phyloP scores from a whole-genome alignment of 805 yeast species.

The Ogataea allantospora region DNA sequence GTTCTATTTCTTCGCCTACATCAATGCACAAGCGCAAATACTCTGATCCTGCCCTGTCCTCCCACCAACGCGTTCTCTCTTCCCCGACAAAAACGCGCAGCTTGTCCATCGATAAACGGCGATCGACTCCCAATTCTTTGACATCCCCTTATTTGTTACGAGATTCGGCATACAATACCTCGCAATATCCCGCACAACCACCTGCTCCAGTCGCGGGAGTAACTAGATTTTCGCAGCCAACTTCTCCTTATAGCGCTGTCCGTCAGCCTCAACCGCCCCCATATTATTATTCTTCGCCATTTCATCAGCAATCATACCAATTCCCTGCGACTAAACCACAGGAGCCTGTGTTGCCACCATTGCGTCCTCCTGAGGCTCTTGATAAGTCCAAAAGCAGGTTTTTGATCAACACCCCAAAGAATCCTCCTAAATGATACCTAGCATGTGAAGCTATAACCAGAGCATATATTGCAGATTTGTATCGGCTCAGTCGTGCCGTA shows the following conservation, averaged over 20 bases:
- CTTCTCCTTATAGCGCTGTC: constrained; percentile 13
- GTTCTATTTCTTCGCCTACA: constrained; percentile 19
- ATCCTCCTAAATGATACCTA: constrained; percentile 24
- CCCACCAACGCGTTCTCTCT: constrained; percentile 6
- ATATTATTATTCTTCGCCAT: constrained; percentile 18
- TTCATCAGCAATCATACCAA: constrained; percentile 14
- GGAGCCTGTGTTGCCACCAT: constrained; percentile 16
- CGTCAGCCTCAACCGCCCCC: constrained; percentile 14
- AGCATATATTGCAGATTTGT: background rate
- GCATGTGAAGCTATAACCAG: constrained; percentile 2
- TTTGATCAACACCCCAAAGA: constrained; percentile 24
- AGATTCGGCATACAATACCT: constrained; percentile 15
- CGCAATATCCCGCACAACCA: constrained; percentile 3
- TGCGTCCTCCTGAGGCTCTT: constrained; percentile 12
- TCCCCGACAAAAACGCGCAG: constrained; percentile 18
- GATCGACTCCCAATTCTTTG: constrained; percentile 15
- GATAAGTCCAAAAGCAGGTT: constrained; percentile 20
- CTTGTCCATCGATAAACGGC: constrained; percentile 18
- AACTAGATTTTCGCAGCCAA: constrained; percentile 12
- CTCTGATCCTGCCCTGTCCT: constrained; percentile 11
- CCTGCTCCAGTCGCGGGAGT: constrained; percentile 4
- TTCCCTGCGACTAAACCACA: constrained; percentile 11
- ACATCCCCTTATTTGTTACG: constrained; percentile 26
- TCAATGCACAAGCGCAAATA: constrained; percentile 20
- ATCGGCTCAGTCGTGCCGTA: background rate